Evolutionary conservation across 2,329 filamentous ascomycete genomes (phyloP).

Genomic region (Teratosphaeriaceae sp.): DNA sequence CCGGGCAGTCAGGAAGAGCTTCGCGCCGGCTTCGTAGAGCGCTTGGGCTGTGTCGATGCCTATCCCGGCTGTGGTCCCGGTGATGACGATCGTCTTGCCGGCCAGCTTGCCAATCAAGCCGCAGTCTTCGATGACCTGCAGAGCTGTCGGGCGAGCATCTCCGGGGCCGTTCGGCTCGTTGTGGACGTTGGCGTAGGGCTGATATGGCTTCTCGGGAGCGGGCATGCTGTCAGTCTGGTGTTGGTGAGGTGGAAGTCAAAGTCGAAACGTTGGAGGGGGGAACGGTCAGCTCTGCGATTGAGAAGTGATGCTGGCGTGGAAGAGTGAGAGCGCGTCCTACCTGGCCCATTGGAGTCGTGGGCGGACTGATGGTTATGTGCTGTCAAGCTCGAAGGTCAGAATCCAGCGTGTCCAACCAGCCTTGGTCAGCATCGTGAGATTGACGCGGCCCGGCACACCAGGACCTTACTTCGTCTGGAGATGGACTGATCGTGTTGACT

Average conservation of each 20-base stretch:
- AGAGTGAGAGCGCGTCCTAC: too few species aligned
- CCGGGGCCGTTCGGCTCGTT: constrained; percentile 17
- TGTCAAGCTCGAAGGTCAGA: too few species aligned
- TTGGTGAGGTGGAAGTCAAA: too few species aligned
- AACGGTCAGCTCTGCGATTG: too few species aligned
- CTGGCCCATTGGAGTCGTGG: too few species aligned
- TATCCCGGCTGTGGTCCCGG: constrained; percentile 41
- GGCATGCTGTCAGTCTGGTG: constrained; percentile 18
- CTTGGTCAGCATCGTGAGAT: too few species aligned
- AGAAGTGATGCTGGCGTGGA: too few species aligned
- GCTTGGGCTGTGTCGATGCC: constrained; percentile 41
- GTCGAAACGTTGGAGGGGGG: not conserved
- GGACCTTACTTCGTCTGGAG: too few species aligned
- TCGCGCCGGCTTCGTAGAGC: constrained; percentile 40
- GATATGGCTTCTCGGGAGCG: constrained; percentile 17
- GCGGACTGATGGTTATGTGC: too few species aligned
- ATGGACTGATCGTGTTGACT: too few species aligned
- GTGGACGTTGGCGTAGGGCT: constrained; percentile 21
- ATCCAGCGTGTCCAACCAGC: too few species aligned
- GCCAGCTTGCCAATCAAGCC: constrained; percentile 28
- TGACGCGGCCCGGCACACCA: too few species aligned
- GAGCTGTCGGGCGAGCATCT: constrained; percentile 24
- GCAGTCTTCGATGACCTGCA: constrained; percentile 20
- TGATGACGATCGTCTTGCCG: constrained; percentile 37
- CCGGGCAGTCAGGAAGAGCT: constrained; percentile 39